These are phyloP conservation scores for Gamarada debralockiae DNA, from an alignment of 495 filamentous ascomycete species.

Conservation along the genomic window DNA sequence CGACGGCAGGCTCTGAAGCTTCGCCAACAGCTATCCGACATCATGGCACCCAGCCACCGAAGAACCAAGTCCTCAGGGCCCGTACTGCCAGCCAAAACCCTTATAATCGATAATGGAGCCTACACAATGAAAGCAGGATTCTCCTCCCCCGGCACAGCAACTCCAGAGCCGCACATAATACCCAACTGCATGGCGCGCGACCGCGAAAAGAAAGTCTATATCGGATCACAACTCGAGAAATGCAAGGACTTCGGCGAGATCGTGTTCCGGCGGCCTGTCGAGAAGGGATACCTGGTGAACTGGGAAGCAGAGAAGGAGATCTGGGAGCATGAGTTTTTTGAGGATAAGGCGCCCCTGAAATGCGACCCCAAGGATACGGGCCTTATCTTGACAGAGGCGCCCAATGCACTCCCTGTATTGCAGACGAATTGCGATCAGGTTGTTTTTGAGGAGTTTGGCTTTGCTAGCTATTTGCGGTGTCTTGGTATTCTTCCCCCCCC, in stretches of 20 bases:
- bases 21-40: neutral
- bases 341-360: slow-evolving; percentile 59
- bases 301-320: slow-evolving; percentile 97
- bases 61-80: slow-evolving; percentile 39
- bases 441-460: slow-evolving; percentile 97
- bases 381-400: slow-evolving; percentile 81
- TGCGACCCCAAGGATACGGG: slow-evolving; percentile 80
- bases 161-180: slow-evolving; percentile 45
- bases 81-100: slow-evolving; percentile 56
- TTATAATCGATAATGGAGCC: slow-evolving; percentile 92
- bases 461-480: slow-evolving; percentile 75
- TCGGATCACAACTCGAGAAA: slow-evolving; percentile 75
- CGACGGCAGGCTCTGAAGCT: neutral
- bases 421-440: slow-evolving; percentile 94
- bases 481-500: slow-evolving; percentile 42
- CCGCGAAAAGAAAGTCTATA: slow-evolving; percentile 70
- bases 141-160: slow-evolving; percentile 25
- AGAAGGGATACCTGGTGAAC: slow-evolving; percentile 93
- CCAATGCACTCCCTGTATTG: slow-evolving; percentile 76
- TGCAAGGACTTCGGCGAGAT: slow-evolving; percentile 90
- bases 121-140: slow-evolving; percentile 94
- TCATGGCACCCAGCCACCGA: slow-evolving; percentile 38
- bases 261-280: slow-evolving; percentile 81
- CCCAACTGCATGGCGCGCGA: slow-evolving; percentile 87
- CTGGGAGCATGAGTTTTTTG: slow-evolving; percentile 89